These are phyloP conservation scores for Phytophthora fragariaefolia DNA, from an alignment of 352 stramenopile species.

Conservation along the genomic window DNA sequence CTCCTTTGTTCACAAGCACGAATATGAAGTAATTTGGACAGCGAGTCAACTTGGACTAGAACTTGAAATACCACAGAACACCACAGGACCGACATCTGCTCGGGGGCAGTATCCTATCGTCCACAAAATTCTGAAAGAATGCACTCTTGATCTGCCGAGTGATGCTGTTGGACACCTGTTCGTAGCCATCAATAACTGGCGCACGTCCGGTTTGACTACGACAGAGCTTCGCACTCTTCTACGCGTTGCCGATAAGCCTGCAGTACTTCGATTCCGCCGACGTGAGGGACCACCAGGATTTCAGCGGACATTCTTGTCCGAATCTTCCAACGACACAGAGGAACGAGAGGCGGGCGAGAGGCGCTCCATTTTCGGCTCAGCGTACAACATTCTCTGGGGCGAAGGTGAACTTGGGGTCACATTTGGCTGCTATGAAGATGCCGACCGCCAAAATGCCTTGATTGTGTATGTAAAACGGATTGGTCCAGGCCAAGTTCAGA, in stretches of 20 bases:
- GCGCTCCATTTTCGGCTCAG: constrained; percentile 7
- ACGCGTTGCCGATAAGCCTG: constrained; percentile 39
- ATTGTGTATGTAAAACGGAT: constrained; percentile 57
- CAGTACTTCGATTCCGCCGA: constrained; percentile 45
- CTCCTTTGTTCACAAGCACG: constrained; percentile 11
- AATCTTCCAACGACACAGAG: constrained; percentile 16
- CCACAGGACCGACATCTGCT: background rate
- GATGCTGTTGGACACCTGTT: constrained; percentile 48
- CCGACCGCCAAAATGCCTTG: constrained; percentile 35
- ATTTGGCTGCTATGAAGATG: constrained; percentile 52
- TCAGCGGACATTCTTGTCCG: constrained; percentile 29
- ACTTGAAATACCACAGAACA: constrained; percentile 28
- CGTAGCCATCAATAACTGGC: constrained; percentile 44
- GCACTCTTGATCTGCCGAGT: constrained; percentile 37
- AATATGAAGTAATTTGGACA: constrained; percentile 45
- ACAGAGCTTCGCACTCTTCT: constrained; percentile 42
- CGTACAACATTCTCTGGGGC: constrained; percentile 57
- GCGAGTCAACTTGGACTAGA: constrained; percentile 34
- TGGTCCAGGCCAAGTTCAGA: constrained; percentile 35
- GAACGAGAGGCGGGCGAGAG: constrained; percentile 3
- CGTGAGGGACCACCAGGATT: constrained; percentile 17
- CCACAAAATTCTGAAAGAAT: constrained; percentile 41
- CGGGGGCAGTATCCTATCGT: constrained; percentile 33
- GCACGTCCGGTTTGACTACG: constrained; percentile 31
- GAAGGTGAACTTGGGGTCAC: constrained; percentile 46